Evolutionary conservation across 148 eudicot genomes (phyloP).

Genomic region (Suaeda aralocaspica): DNA sequence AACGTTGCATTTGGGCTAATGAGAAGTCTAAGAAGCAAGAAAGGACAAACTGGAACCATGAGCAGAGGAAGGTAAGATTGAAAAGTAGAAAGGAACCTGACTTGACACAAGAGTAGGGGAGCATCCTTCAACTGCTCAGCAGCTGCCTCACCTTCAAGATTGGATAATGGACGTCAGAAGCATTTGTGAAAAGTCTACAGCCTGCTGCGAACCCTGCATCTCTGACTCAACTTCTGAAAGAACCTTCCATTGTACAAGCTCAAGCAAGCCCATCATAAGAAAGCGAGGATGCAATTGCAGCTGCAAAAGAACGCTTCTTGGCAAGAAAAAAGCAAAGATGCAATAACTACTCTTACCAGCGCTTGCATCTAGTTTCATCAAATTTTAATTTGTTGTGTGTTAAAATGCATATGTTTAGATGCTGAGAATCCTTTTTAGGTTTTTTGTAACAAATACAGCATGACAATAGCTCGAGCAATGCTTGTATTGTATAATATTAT

Average conservation of each 20-base stretch:
- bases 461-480: too few species aligned
- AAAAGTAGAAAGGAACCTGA: constrained; percentile 7
- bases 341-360: too few species aligned
- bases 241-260: constrained; percentile 34
- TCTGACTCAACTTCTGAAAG: constrained; percentile 21
- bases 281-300: constrained; percentile 68
- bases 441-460: too few species aligned
- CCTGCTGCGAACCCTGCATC: constrained; percentile 24
- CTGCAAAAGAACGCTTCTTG: constrained; percentile 78
- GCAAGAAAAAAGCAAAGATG: constrained; percentile 76
- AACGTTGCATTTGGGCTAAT: constrained; percentile 71
- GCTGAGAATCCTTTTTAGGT: too few species aligned
- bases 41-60: constrained; percentile 26
- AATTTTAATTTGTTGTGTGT: too few species aligned
- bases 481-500: too few species aligned
- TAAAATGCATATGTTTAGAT: too few species aligned
- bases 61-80: constrained; percentile 7
- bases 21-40: constrained; percentile 29
- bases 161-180: constrained; percentile 21
- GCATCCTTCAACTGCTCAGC: constrained; percentile 25
- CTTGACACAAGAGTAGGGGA: constrained; percentile 4
- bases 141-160: constrained; percentile 24
- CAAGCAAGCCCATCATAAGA: constrained; percentile 64
- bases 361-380: too few species aligned
- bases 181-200: constrained; percentile 29